phyloP scores from a whole-genome alignment of 2,329 filamentous ascomycete genomes.

The Penicillium sp. region DNA sequence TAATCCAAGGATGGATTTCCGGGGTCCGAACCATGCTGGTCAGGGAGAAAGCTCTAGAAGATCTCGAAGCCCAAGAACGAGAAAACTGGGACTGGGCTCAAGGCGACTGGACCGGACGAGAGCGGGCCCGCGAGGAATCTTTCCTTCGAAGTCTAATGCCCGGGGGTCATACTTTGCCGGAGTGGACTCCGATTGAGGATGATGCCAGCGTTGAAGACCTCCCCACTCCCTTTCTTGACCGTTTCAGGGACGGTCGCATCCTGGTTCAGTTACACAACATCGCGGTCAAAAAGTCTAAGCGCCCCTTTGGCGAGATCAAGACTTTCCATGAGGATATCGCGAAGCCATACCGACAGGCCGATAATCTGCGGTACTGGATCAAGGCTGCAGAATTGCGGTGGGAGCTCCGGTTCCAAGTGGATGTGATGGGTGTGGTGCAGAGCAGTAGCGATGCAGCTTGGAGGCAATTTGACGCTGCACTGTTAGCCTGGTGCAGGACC shows the following conservation, averaged over 20 bases:
- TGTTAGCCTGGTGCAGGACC: constrained; percentile 78
- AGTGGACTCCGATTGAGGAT: constrained; percentile 63
- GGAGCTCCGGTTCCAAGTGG: constrained; percentile 79
- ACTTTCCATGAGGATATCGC: constrained; percentile 87
- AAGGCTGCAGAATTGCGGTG: constrained; percentile 94
- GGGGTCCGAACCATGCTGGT: constrained; percentile 75
- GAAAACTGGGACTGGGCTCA: constrained; percentile 78
- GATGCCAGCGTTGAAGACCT: constrained; percentile 26
- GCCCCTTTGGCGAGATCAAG: constrained; percentile 86
- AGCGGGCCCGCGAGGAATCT: constrained; percentile 75
- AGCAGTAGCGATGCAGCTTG: constrained; percentile 67
- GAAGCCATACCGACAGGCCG: constrained; percentile 90
- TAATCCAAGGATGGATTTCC: constrained; percentile 75
- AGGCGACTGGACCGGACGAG: constrained; percentile 72
- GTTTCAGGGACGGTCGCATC: constrained; percentile 74
- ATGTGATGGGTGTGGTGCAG: constrained; percentile 84
- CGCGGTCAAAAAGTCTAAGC: constrained; percentile 77
- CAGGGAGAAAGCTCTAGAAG: constrained; percentile 75
- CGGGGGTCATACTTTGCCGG: constrained; percentile 59
- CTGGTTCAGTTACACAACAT: constrained; percentile 89
- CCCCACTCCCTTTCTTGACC: constrained; percentile 68
- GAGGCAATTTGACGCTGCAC: constrained; percentile 77
- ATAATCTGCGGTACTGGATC: constrained; percentile 93
- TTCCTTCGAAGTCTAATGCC: constrained; percentile 76
- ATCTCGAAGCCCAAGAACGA: constrained; percentile 69